Evolutionary conservation across 805 yeast species (phyloP).

Genomic region (Candida qinlingensis): DNA sequence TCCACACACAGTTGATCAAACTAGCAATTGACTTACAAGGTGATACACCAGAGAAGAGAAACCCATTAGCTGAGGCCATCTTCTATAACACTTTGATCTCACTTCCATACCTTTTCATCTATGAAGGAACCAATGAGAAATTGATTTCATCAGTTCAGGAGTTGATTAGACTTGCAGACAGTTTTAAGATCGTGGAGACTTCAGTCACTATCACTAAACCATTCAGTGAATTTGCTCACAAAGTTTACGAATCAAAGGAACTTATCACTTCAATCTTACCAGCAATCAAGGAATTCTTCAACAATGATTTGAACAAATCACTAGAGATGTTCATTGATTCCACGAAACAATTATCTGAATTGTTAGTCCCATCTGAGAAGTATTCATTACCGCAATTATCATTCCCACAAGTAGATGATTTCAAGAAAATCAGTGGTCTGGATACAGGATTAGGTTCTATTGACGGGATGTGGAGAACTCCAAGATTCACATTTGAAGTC

Average conservation of each 20-base stretch:
- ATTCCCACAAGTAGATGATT: constrained; percentile 33
- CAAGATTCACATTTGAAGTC: constrained; percentile 57
- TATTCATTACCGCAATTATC: constrained; percentile 21
- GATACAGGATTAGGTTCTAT: constrained; percentile 42
- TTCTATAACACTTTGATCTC: constrained; percentile 57
- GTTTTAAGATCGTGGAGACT: constrained; percentile 27
- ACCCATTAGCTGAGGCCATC: constrained; percentile 62
- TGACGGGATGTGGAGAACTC: constrained; percentile 63
- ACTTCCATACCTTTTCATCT: constrained; percentile 58
- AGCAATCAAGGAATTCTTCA: constrained; percentile 28
- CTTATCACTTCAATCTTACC: constrained; percentile 48
- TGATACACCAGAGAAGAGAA: constrained; percentile 32
- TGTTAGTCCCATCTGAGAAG: constrained; percentile 17
- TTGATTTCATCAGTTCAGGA: constrained; percentile 33
- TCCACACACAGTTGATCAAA: constrained; percentile 49
- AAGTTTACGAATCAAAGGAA: constrained; percentile 48
- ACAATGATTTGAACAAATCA: constrained; percentile 22
- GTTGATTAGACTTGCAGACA: constrained; percentile 41
- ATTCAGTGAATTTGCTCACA: constrained; percentile 19
- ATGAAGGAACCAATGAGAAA: constrained; percentile 29
- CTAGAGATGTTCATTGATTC: constrained; percentile 33
- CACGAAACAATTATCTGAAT: constrained; percentile 12
- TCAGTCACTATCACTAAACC: constrained; percentile 24
- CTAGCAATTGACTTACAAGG: constrained; percentile 53
- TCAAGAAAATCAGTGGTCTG: constrained; percentile 28